Evolutionary conservation across 768 basidiomycete species (phyloP).

Genomic region (Lactarius sanguifluus): DNA sequence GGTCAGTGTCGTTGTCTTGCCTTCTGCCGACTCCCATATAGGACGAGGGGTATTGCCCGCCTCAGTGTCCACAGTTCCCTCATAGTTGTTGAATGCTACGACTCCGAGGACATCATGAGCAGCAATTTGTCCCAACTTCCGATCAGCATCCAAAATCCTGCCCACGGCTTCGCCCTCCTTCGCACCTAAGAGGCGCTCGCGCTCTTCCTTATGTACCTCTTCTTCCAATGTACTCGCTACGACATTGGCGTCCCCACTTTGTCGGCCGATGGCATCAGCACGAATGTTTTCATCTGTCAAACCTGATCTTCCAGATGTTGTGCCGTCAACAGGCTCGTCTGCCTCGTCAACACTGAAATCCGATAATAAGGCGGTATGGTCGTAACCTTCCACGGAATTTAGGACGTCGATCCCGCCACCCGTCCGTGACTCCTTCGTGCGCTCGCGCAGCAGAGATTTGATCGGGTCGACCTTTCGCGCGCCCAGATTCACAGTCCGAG

Average conservation of each 20-base stretch:
- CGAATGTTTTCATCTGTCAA: constrained; percentile 21
- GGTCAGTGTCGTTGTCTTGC: constrained; percentile 10
- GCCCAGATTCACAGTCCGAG: background rate
- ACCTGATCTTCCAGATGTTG: background rate
- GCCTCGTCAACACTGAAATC: constrained; percentile 21
- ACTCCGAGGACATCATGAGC: constrained; percentile 11
- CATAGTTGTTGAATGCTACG: background rate
- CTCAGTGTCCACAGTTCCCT: constrained; percentile 2
- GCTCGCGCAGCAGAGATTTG: constrained; percentile 26
- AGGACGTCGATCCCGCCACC: constrained; percentile 27
- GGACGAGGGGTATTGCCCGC: background rate
- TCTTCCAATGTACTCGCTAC: constrained; percentile 27
- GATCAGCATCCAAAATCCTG: constrained; percentile 33
- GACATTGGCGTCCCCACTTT: constrained; percentile 11
- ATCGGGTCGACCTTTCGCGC: constrained; percentile 18
- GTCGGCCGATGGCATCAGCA: constrained; percentile 11
- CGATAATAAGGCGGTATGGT: constrained; percentile 14
- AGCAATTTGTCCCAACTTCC: constrained; percentile 19
- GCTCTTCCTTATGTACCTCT: constrained; percentile 30
- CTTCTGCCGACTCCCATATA: background rate
- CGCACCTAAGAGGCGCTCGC: constrained; percentile 35
- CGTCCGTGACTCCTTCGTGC: constrained; percentile 21
- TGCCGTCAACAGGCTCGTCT: constrained; percentile 10
- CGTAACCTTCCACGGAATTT: constrained; percentile 25
- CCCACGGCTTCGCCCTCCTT: constrained; percentile 36